Base-by-base conservation (phyloP, 2,329 filamentous ascomycete genomes). In the Neofusicoccum sp. region DNA sequence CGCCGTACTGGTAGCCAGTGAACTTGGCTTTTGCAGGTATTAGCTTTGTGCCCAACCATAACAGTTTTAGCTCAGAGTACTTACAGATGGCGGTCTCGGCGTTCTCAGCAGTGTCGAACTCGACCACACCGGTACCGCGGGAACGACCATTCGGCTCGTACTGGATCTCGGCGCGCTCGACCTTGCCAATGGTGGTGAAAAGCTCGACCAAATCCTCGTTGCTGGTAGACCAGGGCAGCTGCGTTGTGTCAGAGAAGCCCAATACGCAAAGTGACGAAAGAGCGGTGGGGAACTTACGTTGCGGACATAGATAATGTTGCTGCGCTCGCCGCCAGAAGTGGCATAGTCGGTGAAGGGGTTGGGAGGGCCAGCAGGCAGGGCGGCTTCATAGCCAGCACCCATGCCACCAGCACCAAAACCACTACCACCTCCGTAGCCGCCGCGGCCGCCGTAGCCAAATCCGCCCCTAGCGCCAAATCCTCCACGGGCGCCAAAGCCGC, bases 181-280 rank as follows among this genome's bases (percentile, higher is more conserved):
- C 95, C 76, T 96, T 96, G 65, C 95, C 95, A 71, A 99, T 99
- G 9, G 95, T 99, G 16, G 90, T 93, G 81, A 99, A 99, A 20
- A 99, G 84, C 74, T 99, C 95, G 61, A 98, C 86, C 28, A 99
- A 82, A 75, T 99, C 95, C 65, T 99, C 95, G 72, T 99, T 98
- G 80, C 93, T 97, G 14, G 95, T 99, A 30, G 95, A 98, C 95
- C 95, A 99, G 11, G 95, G 95, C 65, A 99, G 86, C 93, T 96
- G 69, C 41, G 20, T 41, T 2, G 8, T 51, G 62, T 76, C 65
- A 77, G 69, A 43, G 64, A 70, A 66, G 44, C 20, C 20, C 20
- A 20, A 61, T 58, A 70, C 61, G 71, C 64, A 16, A 49, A 34
- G 38, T 14, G 7, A 6, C 28, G 4, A 34, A n/a, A 26, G 36